Evolutionary conservation across 345 rosid genomes (phyloP), one percentile per base, ranked within the genome.

Genomic region (Dimocarpus longan): DNA sequence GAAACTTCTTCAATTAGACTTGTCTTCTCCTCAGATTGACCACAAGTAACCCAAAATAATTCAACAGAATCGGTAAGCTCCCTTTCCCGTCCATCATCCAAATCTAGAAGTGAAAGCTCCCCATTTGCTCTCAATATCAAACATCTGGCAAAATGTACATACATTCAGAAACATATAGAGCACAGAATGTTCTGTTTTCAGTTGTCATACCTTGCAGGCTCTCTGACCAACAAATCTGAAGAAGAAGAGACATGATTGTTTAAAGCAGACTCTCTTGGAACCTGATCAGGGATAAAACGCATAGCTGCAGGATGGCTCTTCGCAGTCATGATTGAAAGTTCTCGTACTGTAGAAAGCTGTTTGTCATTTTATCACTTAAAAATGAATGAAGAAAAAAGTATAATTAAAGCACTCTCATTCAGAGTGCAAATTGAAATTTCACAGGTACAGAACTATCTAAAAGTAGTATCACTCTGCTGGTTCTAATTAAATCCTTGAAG

Each of bases 271-370:
- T 90, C 97, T 83, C 93, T 90, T 40, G 88, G 85, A 66, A 89
- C 82, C 89, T 91, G 97, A 59, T 91, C 95, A 66, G 98, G 99
- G 80, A 96, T 91, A 88, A 96, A 96, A 69, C 93, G 95, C 97
- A 96, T 96, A n/a, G 98, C 97, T 73, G 94, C 97, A 75, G 99
- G 99, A 89, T 96, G 98, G 89, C 97, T 96, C 94, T 96, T 96
- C 21, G 94, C 97, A 74, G 99, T 96, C 98, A 96, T 94, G 87
- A 96, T 96, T 73, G 99, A 94, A 79, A 96, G 92, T 87, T 96
- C 99, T 81, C 99, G 93, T 88, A 96, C 99, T 94, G 98, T 94
- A 91, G 98, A 96, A 91, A 96, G 98, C 99, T 96, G 97, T 96
- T 94, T 87, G 98, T 94, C 99, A 96, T 93, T 91, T 96, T 86